Conservation (phyloP, 768 basidiomycete species). For the Serendipita sp. region DNA sequence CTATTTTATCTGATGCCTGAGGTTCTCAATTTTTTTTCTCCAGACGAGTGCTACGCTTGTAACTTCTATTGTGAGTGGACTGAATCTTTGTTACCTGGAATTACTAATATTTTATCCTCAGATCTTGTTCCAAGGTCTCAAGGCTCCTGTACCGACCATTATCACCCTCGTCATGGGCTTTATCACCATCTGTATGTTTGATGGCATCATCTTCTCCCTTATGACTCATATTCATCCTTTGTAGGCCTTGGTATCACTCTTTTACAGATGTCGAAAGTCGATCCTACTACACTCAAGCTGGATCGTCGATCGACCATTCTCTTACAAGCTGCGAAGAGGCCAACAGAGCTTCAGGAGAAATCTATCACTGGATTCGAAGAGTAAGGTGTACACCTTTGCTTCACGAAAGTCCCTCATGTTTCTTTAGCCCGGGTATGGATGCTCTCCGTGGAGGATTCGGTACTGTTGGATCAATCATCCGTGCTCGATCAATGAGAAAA, state of each 20-base stretch:
- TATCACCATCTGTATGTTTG: conserved; percentile 53
- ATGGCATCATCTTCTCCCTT: too few relatives aligned
- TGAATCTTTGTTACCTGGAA: not conserved
- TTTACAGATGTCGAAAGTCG: conserved; percentile 90
- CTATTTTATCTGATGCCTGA: not conserved
- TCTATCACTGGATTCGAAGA: conserved; percentile 51
- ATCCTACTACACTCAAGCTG: conserved; percentile 65
- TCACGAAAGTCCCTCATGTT: not conserved
- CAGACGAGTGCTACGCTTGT: conserved; percentile 77
- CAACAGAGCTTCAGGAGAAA: conserved; percentile 63
- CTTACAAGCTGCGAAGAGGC: conserved; percentile 63
- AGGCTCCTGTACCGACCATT: conserved; percentile 60
- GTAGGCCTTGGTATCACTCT: conserved; percentile 70
- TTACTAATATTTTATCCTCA: conserved; percentile 16
- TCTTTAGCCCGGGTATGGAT: conserved; percentile 58
- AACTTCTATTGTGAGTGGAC: conserved; percentile 52
- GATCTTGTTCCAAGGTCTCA: conserved; percentile 83
- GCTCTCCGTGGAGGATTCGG: conserved; percentile 85
- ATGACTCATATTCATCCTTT: conserved; percentile 6
- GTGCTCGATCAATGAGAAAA: conserved; percentile 26
- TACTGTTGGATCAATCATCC: conserved; percentile 77
- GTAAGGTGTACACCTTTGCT: not conserved
- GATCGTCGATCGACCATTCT: conserved; percentile 85
- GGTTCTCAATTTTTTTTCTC: conserved; percentile 21
- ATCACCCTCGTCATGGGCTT: conserved; percentile 88